Evolutionary conservation across 805 yeast genomes (phyloP), one percentile per base, ranked within the genome.

Genomic region (Candida ipomoeae): DNA sequence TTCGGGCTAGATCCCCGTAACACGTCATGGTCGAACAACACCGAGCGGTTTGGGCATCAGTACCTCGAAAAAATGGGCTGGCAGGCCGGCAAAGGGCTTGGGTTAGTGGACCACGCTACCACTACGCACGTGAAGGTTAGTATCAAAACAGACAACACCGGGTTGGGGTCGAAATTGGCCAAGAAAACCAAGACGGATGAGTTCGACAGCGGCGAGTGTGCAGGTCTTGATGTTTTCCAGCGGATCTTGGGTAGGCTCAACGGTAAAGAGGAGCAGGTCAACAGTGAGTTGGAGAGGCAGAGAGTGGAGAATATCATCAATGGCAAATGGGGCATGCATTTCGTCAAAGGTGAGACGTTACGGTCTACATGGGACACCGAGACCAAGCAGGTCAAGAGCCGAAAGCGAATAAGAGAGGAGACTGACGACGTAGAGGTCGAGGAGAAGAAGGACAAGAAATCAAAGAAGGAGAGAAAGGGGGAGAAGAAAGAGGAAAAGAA

Each of bases 1-100:
- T 85, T 91, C 65, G 97, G 98, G 10, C 69, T 78, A 35, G 99
- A 92, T 70, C 99, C 99, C 15, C 75, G 98, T 62, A 92, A 92
- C 62, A 91, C 97, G 1, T 80, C 83, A 54, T 92, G 99, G 99
- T 85, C 97, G 23, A 89, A 89, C 62, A 88, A 89, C 60, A 82
- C 85, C 0, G 73, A 75, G 3, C 71, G 96, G 46, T 92, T 92
- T 62, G 99, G 99, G 0, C 97, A 87, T 65, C 81, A 85, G 61
- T 90, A 90, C 66, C 67, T 92, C 52, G 82, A 82, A 54, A 84
- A 81, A 57, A 73, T 84, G 63, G 99, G 99, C 15, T 92, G 99
- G 99, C 78, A 74, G 47, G 96, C 96, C 2, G 99, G 99, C 17
- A 71, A 74, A 54, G 98, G 98, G 6, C 76, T 92, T 18, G 99